phyloP scores from a whole-genome alignment of 2,329 filamentous ascomycete genomes.

The Apiospora marii region DNA sequence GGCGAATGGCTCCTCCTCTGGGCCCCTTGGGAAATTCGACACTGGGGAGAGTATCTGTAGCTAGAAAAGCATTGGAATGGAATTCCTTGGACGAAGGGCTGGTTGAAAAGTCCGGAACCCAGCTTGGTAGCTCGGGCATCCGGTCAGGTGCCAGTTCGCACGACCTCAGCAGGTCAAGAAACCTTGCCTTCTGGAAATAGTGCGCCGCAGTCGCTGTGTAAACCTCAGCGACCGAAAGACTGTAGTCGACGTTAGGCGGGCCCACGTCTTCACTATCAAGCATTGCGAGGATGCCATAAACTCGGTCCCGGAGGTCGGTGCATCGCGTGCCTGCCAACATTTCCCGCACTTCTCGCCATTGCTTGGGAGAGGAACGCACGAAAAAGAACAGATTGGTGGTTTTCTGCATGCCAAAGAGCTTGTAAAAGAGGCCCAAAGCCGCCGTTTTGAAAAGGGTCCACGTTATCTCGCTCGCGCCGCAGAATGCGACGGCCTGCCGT shows the following conservation, averaged over 20 bases:
- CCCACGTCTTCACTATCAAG: not conserved
- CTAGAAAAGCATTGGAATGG: not conserved
- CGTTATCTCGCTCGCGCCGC: not conserved
- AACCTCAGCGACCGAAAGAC: not conserved
- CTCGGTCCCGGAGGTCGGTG: not conserved
- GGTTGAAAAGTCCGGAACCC: conserved; percentile 6
- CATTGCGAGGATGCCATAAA: not conserved
- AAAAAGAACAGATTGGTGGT: not conserved
- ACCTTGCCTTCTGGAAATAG: not conserved
- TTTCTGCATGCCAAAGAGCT: not conserved
- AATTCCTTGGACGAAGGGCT: accelerated
- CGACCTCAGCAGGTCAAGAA: not conserved
- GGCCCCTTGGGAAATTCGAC: not conserved
- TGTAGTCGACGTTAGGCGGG: not conserved
- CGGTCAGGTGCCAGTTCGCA: not conserved
- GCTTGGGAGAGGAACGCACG: too few species aligned
- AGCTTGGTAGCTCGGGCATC: not conserved
- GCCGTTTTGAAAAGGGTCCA: not conserved
- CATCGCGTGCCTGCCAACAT: not conserved
- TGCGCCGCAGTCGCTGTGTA: not conserved
- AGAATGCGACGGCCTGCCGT: not conserved
- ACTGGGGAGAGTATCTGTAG: not conserved
- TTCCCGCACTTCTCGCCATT: not conserved
- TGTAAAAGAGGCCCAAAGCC: not conserved
- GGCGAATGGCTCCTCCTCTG: not conserved